A percentile compares a stretch with the other conserved stretches of the same genome.
These are phyloP conservation scores for Rhynchospora breviuscula DNA, from an alignment of 176 grass and related monocot genomes.

Conservation along the genomic window DNA sequence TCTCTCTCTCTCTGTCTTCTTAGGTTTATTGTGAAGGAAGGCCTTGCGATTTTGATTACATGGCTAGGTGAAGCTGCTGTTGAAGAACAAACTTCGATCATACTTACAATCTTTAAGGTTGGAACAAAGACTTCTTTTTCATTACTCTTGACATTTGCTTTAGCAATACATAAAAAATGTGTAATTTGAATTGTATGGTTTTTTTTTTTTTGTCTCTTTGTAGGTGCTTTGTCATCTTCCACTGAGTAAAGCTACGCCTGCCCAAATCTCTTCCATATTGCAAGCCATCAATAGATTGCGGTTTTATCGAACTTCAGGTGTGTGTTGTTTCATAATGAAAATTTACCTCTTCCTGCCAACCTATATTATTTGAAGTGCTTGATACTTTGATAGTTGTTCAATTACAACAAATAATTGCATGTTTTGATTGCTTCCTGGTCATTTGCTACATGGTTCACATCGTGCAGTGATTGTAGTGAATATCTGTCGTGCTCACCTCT, in stretches of 20 bases:
- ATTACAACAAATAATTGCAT: neutral
- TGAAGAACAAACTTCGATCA: constrained; percentile 95
- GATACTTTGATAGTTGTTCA: neutral
- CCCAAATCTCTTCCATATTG: constrained; percentile 64
- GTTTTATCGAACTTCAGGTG: constrained; percentile 94
- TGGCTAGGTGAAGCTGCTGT: constrained; percentile 70
- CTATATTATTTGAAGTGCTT: neutral
- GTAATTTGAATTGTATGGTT: constrained; percentile 16
- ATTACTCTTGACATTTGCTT: neutral
- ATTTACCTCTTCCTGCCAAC: neutral
- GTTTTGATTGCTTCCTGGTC: neutral
- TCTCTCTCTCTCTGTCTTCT: constrained; percentile 7
- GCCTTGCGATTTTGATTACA: constrained; percentile 66
- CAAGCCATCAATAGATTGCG: constrained; percentile 85
- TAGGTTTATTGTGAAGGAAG: constrained; percentile 90
- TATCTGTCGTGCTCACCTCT: too few species aligned
- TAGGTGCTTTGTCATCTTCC: constrained; percentile 87
- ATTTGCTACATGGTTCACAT: neutral
- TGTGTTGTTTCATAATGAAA: constrained; percentile 25
- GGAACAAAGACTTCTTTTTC: constrained; percentile 17
- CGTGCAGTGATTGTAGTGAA: neutral
- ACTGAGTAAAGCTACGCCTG: constrained; percentile 76
- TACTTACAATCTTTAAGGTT: constrained; percentile 89
- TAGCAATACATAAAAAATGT: neutral
- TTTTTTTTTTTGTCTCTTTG: constrained; percentile 14